Evolutionary conservation across 2,329 filamentous ascomycete species (phyloP), one percentile per base, ranked within the genome.

Genomic region (Kalaharituber pfeilii): DNA sequence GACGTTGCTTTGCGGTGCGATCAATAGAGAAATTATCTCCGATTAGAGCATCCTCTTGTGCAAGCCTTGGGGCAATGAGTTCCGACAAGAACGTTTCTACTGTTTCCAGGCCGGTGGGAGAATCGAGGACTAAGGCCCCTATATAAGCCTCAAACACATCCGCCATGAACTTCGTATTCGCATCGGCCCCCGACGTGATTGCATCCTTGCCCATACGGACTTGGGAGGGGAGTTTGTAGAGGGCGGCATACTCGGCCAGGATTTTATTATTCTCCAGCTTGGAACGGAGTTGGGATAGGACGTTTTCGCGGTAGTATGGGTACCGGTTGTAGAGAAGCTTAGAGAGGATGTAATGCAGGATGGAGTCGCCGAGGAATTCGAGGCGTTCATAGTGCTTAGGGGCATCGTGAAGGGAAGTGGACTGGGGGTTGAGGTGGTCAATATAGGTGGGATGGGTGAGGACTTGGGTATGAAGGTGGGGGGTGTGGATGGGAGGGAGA

Each of bases 181-280:
- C 25, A 28, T 55, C 24, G 27, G 26, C 24, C 15, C 42, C 44
- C 55, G 11, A 56, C 53, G 27, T 55, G 45, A 2, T 54, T 56
- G 36, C 57, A 18, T 52, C 49, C 33, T 51, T 53, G 3, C 60
- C 60, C 13, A 58, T 56, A n/a, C 74, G 73, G 20, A 75, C 71
- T 33, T 72, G 72, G 60, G 75, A 75, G 66, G 75, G 73, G 56
- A 76, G 75, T 39, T 73, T 72, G 60, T 76, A 76, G 72, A 75
- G 74, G 57, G 74, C 74, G 53, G 58, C 59, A 47, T 59, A 63
- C 9, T 59, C 59, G 33, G 57, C 52, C 9, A 64, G 47, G 8
- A 60, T 62, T 20, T 57, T 59, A 47, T 64, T 64, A 5, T 56
- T 58, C 25, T 63, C 61, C 29, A 63, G 62, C 27, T 56, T 58